Base-by-base conservation (phyloP, 1,139 yeast genomes). In the Lodderomyces parapsilosis region DNA sequence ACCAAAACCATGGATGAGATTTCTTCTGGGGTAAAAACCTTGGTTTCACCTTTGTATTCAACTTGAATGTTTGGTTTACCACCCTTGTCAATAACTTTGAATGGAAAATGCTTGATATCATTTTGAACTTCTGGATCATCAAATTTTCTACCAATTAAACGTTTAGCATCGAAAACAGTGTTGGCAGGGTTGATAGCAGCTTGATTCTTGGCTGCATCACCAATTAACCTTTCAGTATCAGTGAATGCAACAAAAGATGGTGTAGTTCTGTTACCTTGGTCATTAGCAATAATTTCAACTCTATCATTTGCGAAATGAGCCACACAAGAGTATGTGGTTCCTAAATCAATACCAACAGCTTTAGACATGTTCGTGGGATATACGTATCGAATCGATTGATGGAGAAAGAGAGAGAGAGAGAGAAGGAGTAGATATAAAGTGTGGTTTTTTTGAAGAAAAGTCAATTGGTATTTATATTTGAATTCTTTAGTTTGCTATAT, bases 121-220 rank as follows among this genome's bases (percentile, higher is more conserved):
- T 76, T 81, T 71, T 88, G 93, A 47, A 88, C 93, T 39, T 80
- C 73, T 59, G 81, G 79, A 65, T 88, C 96, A 48, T 74, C 70
- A 64, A 73, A 88, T 60, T 84, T 81, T 58, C 85, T 81, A 53
- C 96, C 96, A 58, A 88, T 87, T 59, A 88, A 74, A 70, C 96
- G 82, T 75, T 88, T 88, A 60, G 86, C 84, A 64, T 88, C 96
- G 55, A 86, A 88, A 44, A 88, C 73, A 31, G 96, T 87, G 69
- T 88, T 87, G 50, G 68, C 59, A 36, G 89, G 89, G 63, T 87
- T 87, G 39, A 87, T 75, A 25, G 96, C 83, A 45, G 93, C 94
- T 72, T 89, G 96, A 71, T 88, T 89, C 77, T 89, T 89, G 41
- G 96, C 96, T 33, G 96, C 93, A 62, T 89, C 96, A 63, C 96